Evolutionary conservation across 495 filamentous ascomycete genomes (phyloP).

Genomic region (Bryoglossum gracile): DNA sequence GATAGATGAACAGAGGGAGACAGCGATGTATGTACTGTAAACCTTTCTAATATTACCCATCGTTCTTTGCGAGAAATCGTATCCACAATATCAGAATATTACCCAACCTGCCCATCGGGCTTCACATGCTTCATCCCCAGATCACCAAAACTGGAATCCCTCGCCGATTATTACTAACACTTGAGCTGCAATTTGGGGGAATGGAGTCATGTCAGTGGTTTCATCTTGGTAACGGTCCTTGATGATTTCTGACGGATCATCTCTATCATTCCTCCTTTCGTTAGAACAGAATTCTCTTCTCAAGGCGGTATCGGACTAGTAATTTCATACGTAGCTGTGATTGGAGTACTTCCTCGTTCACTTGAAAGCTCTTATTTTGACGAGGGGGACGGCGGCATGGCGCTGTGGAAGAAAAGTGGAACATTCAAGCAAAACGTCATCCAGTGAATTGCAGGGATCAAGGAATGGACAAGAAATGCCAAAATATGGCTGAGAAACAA

Average conservation of each 20-base stretch:
- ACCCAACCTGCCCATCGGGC: too few species aligned
- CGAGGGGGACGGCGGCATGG: conserved; percentile 3
- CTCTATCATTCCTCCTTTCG: conserved; percentile 2
- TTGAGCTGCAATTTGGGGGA: neutral
- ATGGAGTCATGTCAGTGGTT: conserved; percentile 3
- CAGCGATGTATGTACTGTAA: conserved; percentile 3
- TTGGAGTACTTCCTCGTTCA: neutral
- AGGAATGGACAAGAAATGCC: too few species aligned
- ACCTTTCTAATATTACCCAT: neutral
- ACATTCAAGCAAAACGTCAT: too few species aligned
- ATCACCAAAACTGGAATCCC: neutral
- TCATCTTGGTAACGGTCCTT: neutral
- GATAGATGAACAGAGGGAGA: conserved; percentile 5
- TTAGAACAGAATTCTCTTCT: neutral
- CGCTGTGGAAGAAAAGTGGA: too few species aligned
- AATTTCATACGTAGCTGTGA: neutral
- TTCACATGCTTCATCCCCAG: conserved; percentile 3
- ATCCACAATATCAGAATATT: conserved; percentile 1
- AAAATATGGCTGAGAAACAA: too few species aligned
- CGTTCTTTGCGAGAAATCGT: neutral
- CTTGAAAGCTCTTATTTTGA: conserved; percentile 8
- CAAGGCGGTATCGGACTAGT: neutral
- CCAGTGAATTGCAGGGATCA: too few species aligned
- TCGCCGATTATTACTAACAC: neutral
- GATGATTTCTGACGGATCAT: conserved; percentile 6